Conservation (phyloP, 257 asterid genomes). For the Solanum rostratum region DNA sequence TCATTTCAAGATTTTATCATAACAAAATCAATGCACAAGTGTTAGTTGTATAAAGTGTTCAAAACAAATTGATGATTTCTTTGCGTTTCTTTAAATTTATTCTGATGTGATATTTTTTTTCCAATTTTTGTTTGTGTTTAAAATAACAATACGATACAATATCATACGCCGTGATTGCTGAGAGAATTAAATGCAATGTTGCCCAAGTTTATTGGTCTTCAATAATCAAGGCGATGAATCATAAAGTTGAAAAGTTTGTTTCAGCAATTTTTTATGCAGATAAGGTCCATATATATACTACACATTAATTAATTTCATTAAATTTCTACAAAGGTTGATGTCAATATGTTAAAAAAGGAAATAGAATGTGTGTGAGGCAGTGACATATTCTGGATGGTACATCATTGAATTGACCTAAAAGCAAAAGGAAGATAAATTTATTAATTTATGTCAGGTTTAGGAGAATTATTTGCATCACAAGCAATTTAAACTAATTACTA, state of each 20-base stretch:
- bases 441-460: not conserved
- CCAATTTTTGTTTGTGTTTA: no score
- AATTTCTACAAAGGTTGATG: not conserved
- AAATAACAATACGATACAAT: no score
- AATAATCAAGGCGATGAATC: not conserved
- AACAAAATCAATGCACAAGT: no score
- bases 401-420: not conserved
- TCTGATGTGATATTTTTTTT: no score
- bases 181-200: not conserved
- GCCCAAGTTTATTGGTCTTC: no score
- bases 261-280: not conserved
- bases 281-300: not conserved
- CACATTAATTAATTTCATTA: not conserved
- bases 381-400: not conserved
- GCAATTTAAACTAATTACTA: not conserved
- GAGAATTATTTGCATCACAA: not conserved
- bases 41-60: no score
- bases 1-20: not conserved
- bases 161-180: no score
- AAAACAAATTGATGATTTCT: no score
- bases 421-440: not conserved
- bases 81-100: no score
- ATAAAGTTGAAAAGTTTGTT: not conserved
- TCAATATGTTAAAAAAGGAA: not conserved
- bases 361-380: not conserved